phyloP scores from a whole-genome alignment of 2,329 filamentous ascomycete genomes.

The Talaromyces funiculosus region DNA sequence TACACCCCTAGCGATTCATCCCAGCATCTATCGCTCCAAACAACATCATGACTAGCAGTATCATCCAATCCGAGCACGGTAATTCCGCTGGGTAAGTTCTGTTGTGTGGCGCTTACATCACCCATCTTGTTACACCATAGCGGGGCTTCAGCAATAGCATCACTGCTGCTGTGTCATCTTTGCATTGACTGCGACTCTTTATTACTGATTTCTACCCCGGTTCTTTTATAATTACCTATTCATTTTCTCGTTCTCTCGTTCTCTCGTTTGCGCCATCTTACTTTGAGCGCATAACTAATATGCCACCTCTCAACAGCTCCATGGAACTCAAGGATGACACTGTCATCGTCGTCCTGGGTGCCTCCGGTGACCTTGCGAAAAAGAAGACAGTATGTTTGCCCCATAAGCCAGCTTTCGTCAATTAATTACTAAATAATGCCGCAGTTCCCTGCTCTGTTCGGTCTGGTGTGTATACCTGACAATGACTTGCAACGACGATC shows the following conservation, averaged over 20 bases:
- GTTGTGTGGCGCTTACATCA: constrained; percentile 35
- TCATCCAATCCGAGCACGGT: constrained; percentile 46
- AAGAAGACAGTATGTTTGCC: constrained; percentile 82
- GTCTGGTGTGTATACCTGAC: constrained; percentile 66
- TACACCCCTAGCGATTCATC: not conserved
- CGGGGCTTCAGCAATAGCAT: constrained; percentile 5
- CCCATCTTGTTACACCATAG: constrained; percentile 14
- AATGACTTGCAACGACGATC: not conserved
- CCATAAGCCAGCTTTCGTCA: constrained; percentile 10
- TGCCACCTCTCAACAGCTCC: constrained; percentile 52
- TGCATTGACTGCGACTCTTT: not conserved
- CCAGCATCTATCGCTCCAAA: not conserved
- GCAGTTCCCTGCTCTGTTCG: constrained; percentile 94
- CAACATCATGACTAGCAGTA: constrained; percentile 46
- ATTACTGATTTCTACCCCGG: not conserved
- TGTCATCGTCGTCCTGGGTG: constrained; percentile 90
- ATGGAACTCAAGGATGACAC: constrained; percentile 99
- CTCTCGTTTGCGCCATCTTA: not conserved
- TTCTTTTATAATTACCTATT: not conserved
- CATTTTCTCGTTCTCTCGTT: not conserved
- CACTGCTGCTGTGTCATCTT: not conserved
- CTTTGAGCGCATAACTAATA: constrained; percentile 27
- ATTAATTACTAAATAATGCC: constrained; percentile 11
- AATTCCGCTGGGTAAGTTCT: constrained; percentile 49
- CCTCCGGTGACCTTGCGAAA: constrained; percentile 95